Evolutionary conservation across 306 rosid genomes (phyloP).

Genomic region (Quercus cerris): DNA sequence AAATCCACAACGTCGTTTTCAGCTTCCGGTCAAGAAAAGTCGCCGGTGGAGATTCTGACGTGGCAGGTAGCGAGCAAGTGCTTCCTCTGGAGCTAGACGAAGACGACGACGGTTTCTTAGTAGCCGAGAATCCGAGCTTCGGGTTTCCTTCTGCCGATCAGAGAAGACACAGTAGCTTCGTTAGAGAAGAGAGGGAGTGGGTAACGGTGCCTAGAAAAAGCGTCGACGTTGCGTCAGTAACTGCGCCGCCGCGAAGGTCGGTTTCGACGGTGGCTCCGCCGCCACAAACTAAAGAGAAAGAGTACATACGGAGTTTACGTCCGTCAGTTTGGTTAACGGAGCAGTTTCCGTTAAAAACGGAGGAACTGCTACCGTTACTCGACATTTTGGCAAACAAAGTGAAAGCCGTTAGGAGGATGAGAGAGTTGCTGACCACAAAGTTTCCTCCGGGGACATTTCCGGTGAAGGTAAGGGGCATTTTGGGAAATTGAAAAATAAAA

Average conservation of each 20-base stretch:
- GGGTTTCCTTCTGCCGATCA: slow-evolving; percentile 43
- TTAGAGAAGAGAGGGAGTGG: slow-evolving; percentile 79
- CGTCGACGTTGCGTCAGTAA: slow-evolving; percentile 52
- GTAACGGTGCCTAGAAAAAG: slow-evolving; percentile 71
- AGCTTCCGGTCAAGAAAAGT: slow-evolving; percentile 87
- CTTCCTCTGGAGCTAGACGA: slow-evolving; percentile 84
- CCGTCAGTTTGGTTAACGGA: slow-evolving; percentile 97
- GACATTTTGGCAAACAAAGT: slow-evolving; percentile 93
- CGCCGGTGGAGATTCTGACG: slow-evolving; percentile 46
- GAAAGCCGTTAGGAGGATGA: slow-evolving; percentile 86
- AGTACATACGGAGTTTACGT: slow-evolving; percentile 67
- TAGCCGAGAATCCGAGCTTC: slow-evolving; percentile 78
- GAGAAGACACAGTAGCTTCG: slow-evolving; percentile 88
- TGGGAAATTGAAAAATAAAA: neutral
- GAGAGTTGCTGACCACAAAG: slow-evolving; percentile 91
- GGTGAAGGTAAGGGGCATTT: slow-evolving; percentile 70
- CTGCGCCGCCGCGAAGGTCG: slow-evolving; percentile 40
- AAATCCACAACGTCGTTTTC: slow-evolving; percentile 79
- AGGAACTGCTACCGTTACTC: slow-evolving; percentile 80
- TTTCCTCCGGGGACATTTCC: slow-evolving; percentile 95
- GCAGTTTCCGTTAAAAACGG: slow-evolving; percentile 91
- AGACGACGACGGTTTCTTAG: slow-evolving; percentile 90
- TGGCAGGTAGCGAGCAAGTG: slow-evolving; percentile 74
- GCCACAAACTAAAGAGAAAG: slow-evolving; percentile 76
- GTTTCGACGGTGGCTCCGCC: slow-evolving; percentile 24